Evolutionary conservation across 768 basidiomycete genomes (phyloP).

Genomic region (Hemileccinum rubropunctum): DNA sequence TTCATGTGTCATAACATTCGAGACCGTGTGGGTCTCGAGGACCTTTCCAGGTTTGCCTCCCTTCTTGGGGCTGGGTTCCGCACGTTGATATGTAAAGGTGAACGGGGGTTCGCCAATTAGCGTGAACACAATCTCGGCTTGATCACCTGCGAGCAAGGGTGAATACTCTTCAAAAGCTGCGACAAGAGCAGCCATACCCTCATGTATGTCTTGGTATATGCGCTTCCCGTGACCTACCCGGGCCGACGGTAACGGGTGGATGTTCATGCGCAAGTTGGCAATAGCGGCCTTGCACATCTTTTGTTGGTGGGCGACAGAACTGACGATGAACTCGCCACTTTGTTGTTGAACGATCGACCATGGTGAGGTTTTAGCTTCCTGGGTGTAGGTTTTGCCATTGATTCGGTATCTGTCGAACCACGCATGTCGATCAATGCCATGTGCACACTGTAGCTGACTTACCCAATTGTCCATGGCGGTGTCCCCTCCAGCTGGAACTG

Average conservation of each 20-base stretch:
- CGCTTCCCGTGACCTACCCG: constrained; percentile 84
- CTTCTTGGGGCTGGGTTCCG: constrained; percentile 67
- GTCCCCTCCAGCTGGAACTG: constrained; percentile 94
- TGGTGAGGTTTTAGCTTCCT: constrained; percentile 74
- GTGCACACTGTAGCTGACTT: constrained; percentile 17
- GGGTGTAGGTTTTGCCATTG: constrained; percentile 69
- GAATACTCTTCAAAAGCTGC: not conserved
- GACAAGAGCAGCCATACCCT: constrained; percentile 48
- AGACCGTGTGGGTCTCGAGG: constrained; percentile 90
- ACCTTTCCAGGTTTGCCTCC: constrained; percentile 71
- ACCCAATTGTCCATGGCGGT: constrained; percentile 91
- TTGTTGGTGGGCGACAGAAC: constrained; percentile 88
- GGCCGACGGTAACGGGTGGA: constrained; percentile 86
- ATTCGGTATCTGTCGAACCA: constrained; percentile 62
- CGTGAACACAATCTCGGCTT: constrained; percentile 91
- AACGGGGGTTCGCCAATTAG: constrained; percentile 93
- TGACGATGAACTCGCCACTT: constrained; percentile 80
- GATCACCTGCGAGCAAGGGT: constrained; percentile 56
- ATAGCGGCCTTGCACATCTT: constrained; percentile 87
- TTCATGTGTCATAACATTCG: constrained; percentile 65
- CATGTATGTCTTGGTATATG: constrained; percentile 82
- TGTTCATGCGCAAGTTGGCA: constrained; percentile 65
- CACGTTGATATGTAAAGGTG: constrained; percentile 90
- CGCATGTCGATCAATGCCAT: constrained; percentile 1
- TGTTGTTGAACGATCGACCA: constrained; percentile 84